Base-by-base conservation (phyloP, 768 basidiomycete genomes). In the Suillus subaureus region DNA sequence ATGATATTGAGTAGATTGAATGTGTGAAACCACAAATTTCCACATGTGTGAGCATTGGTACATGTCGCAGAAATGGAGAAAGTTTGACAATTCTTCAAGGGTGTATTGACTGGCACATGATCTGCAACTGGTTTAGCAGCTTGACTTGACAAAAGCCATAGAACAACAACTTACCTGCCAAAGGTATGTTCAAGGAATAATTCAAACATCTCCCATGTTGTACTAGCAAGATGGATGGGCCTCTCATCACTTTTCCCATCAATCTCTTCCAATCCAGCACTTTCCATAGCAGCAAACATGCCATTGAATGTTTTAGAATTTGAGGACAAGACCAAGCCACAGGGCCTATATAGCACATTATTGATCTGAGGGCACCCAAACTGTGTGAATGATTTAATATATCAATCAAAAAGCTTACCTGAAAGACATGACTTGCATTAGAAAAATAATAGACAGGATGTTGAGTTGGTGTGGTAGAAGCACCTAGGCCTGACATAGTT, bases 171-270 rank as follows among this genome's bases (percentile, higher is more conserved):
- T 52, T 52, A 52, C 51, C 26, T 52, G 51, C 51, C 51, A 52
- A 52, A 52, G 51, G 51, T 52, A 52, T 52, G 26, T 52, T 52
- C 51, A 52, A 52, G 51, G 26, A 28, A 52, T 16, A 52, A 28
- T 52, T 52, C 51, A 52, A 52, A 52, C 51, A 28, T 52, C 26
- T 52, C 51, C 51, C 26, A 6, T 2, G 6, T 26, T 52, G 23
- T 52, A 31, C 28, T 3, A 54, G 9, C 6, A 0, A 52, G 13
- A 26, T 7, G 26, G 15, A 52, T 52, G 13, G 51, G 51, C 13
- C 23, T 52, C 16, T 54, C 16, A 21, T 54, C 18, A 33, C 28
- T 54, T 21, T 54, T 33, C 9, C 28, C 31, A 1, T 54, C 28
- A 1, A 54, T 54, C 18, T 54, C 18, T 18, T 54, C 28, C 8